phyloP scores from a whole-genome alignment of 257 asterid genomes.

The Capsicum baccatum region DNA sequence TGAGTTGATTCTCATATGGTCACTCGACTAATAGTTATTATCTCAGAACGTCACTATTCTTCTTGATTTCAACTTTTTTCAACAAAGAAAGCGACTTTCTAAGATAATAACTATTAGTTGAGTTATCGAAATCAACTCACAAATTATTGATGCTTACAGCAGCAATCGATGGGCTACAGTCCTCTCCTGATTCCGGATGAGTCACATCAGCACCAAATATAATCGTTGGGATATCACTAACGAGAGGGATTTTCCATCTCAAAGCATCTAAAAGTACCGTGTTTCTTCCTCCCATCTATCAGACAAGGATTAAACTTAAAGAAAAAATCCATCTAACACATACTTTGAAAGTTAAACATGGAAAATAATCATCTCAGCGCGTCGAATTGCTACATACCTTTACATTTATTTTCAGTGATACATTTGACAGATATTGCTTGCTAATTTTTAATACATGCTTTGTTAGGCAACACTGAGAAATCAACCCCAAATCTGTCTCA shows the following conservation, averaged over 20 bases:
- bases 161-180: conserved; percentile 95
- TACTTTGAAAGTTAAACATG: background rate
- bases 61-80: background rate
- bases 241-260: conserved; percentile 91
- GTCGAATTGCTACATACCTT: conserved; percentile 53
- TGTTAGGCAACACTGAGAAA: conserved; percentile 94
- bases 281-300: conserved; percentile 98
- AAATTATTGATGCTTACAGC: conserved; percentile 58
- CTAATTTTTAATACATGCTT: conserved; percentile 93
- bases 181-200: conserved; percentile 98
- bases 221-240: conserved; percentile 94
- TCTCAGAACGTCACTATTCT: background rate
- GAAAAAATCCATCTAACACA: too few relatives aligned
- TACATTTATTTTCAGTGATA: conserved; percentile 92
- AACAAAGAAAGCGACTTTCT: background rate
- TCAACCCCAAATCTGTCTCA: conserved; percentile 93
- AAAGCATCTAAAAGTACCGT: conserved; percentile 87
- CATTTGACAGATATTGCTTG: conserved; percentile 96
- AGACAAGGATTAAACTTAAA: background rate
- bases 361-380: background rate
- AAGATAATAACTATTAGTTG: background rate
- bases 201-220: conserved; percentile 99
- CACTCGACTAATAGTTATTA: background rate
- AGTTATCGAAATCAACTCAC: background rate
- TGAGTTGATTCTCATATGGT: background rate